A percentile compares a stretch with the other conserved stretches of the same genome.
phyloP scores from a whole-genome alignment of 495 filamentous ascomycete species.

The Annulohypoxylon nitens region DNA sequence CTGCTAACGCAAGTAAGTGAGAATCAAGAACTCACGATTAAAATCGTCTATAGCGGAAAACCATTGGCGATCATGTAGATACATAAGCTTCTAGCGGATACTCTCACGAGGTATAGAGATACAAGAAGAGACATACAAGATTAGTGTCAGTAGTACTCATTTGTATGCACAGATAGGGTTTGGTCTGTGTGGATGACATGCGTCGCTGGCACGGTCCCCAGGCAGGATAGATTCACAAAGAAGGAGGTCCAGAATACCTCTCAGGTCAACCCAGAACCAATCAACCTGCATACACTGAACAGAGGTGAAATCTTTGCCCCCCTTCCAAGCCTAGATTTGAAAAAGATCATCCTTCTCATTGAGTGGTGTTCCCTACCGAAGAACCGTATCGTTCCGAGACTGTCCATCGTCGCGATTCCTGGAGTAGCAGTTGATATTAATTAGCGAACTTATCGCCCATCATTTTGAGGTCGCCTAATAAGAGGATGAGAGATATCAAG shows the following conservation, averaged over 20 bases:
- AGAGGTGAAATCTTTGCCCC: conserved; percentile 32
- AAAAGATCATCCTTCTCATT: conserved; percentile 35
- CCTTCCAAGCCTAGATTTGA: conserved; percentile 38
- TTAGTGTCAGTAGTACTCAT: conserved; percentile 15
- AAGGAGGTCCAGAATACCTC: conserved; percentile 43
- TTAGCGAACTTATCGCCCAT: conserved; percentile 37
- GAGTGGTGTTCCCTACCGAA: conserved; percentile 29
- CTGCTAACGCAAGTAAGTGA: conserved; percentile 12
- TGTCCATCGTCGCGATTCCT: conserved; percentile 25
- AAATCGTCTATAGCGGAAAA: conserved; percentile 5
- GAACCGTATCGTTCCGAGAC: conserved; percentile 35
- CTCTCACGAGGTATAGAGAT: conserved; percentile 19
- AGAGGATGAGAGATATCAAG: conserved; percentile 20
- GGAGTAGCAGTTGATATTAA: conserved; percentile 34
- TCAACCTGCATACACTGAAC: conserved; percentile 37
- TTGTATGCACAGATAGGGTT: conserved; percentile 31
- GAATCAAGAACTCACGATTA: conserved; percentile 19
- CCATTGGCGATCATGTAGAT: conserved; percentile 6
- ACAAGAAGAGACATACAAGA: conserved; percentile 17
- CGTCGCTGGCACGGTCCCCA: conserved; percentile 32
- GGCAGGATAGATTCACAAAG: conserved; percentile 33
- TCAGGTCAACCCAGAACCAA: conserved; percentile 33
- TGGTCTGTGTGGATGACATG: conserved; percentile 42
- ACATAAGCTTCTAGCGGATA: conserved; percentile 2
- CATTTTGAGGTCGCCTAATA: conserved; percentile 19